Evolutionary conservation across 2,329 filamentous ascomycete species (phyloP).

Genomic region (Phyllosticta capitalensis): DNA sequence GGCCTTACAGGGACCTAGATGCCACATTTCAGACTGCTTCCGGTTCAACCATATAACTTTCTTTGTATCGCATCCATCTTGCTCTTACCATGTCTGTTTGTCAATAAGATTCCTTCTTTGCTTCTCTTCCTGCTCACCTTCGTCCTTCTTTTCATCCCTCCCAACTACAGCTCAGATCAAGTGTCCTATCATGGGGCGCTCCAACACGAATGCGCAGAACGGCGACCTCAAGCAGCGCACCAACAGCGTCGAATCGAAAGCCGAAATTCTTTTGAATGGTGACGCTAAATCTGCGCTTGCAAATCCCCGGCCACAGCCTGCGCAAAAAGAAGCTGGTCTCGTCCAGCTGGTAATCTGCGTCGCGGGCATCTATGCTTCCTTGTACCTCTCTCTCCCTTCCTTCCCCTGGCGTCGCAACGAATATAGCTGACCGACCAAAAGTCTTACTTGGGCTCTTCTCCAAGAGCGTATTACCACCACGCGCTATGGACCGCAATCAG

Average conservation of each 20-base stretch:
- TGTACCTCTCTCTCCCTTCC: conserved; percentile 59
- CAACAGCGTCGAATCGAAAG: conserved; percentile 16
- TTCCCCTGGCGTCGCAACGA: background rate
- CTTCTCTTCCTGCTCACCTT: background rate
- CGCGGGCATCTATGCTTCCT: conserved; percentile 92
- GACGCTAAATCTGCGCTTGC: conserved; percentile 16
- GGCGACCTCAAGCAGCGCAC: conserved; percentile 17
- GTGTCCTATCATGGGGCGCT: background rate
- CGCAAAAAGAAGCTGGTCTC: conserved; percentile 45
- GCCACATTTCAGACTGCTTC: background rate
- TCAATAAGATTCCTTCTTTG: background rate
- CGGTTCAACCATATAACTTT: background rate
- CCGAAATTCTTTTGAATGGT: conserved; percentile 18
- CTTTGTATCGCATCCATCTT: background rate
- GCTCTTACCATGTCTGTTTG: background rate
- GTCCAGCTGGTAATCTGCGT: conserved; percentile 76
- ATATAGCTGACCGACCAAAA: conserved; percentile 14
- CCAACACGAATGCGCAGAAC: conserved; percentile 23
- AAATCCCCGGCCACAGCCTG: conserved; percentile 21
- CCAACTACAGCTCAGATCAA: background rate
- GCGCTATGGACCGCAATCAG: conserved; percentile 55
- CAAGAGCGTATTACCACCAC: conserved; percentile 98
- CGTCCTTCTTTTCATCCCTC: background rate
- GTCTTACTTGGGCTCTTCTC: conserved; percentile 89
- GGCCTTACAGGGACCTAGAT: background rate